phyloP scores from a whole-genome alignment of 1,284 basidiomycete genomes.

The Malassezia brasiliensis region DNA sequence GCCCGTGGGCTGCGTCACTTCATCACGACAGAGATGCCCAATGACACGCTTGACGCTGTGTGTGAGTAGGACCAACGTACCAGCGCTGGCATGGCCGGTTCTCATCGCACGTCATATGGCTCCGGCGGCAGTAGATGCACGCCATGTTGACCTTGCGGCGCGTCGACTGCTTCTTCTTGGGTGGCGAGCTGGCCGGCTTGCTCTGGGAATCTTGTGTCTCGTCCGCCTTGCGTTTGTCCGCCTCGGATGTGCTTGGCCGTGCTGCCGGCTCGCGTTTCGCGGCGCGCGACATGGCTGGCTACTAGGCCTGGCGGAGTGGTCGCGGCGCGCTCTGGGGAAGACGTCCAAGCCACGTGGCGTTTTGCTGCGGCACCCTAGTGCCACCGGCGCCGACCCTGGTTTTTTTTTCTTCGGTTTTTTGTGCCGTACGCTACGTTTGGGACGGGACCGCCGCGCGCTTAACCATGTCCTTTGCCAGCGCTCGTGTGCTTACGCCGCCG shows the following conservation, averaged over 20 bases:
- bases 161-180: slow-evolving; percentile 28
- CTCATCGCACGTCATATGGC: slow-evolving; percentile 58
- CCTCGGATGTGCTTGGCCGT: too few relatives aligned
- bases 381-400: not conserved
- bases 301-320: not conserved
- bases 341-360: not conserved
- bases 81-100: slow-evolving; percentile 49
- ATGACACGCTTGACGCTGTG: slow-evolving; percentile 50
- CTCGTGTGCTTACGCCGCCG: slow-evolving; percentile 16
- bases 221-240: not conserved
- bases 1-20: slow-evolving; percentile 18
- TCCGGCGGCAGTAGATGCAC: slow-evolving; percentile 82
- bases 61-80: slow-evolving; percentile 13
- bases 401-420: not conserved
- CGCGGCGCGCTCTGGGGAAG: not conserved
- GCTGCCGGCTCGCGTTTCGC: not conserved
- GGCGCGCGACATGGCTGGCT: not conserved
- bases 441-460: not conserved
- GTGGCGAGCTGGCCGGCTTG: not conserved
- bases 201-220: not conserved
- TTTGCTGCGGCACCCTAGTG: not conserved
- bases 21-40: slow-evolving; percentile 49
- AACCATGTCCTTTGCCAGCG: not conserved
- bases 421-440: too few relatives aligned
- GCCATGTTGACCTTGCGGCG: slow-evolving; percentile 52